Evolutionary conservation across 2,329 filamentous ascomycete species (phyloP), one percentile per base, ranked within the genome.

Genomic region (Neopestalotiopsis rosae): DNA sequence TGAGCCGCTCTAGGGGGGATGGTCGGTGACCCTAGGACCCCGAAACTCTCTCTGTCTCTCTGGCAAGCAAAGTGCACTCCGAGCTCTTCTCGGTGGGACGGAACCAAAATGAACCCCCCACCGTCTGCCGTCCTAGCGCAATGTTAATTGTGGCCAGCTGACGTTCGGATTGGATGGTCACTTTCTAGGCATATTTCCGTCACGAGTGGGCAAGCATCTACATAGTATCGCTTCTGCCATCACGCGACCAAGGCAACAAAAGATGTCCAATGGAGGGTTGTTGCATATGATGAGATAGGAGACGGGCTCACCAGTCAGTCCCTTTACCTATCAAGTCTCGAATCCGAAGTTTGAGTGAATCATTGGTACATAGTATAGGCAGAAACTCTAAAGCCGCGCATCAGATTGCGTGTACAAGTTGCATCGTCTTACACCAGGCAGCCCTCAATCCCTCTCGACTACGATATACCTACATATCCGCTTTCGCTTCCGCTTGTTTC

Each of bases 161-260:
- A 52, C 45, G 45, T 52, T 52, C 7, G 45, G 45, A 52, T 52
- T 52, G 45, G 45, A 52, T 52, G 45, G 45, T 52, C 45, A 52
- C 45, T 52, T 52, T 52, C 20, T n/a, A 20, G 20, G 45, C 45
- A 52, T 9, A 52, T 20, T 20, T n/a, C 45, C 17, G 45, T 52
- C 45, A 52, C 45, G 45, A 52, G 45, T 17, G 17, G n/a, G 45
- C 20, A 52, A 9, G 17, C n/a, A 52, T 28, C 24, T 28, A 24
- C 24, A 24, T 24, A 52, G 9, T 38, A 38, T 38, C 34, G 3
- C 14, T 17, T 49, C 45, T 52, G n/a, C 45, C 45, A 28, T 52
- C 45, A 52, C 45, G 45, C 17, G 45, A 20, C 45, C 45, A 52
- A 24, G 9, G 24, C 24, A 5, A 52, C 17, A 9, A n/a, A 52